Percentiles rank a stretch among this genome's conserved stretches.
Conservation (phyloP, 352 stramenopile genomes). For the Globisporangium emineosum region DNA sequence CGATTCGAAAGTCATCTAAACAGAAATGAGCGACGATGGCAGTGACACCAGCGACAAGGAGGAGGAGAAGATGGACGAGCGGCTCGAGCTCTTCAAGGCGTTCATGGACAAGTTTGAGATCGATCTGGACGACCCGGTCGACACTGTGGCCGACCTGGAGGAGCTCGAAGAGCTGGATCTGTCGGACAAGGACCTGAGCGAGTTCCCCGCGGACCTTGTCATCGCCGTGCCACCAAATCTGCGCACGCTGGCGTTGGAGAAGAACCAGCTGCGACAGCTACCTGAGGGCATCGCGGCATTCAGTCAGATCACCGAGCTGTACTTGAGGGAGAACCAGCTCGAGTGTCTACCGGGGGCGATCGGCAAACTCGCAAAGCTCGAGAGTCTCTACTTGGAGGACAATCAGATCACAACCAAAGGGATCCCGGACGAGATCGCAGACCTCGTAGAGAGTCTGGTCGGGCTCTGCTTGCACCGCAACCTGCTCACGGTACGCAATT, state of each 20-base stretch:
- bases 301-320: constrained; percentile 72
- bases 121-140: constrained; percentile 63
- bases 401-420: constrained; percentile 66
- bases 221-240: constrained; percentile 51
- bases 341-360: constrained; percentile 46
- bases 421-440: constrained; percentile 50
- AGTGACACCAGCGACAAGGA: constrained; percentile 17
- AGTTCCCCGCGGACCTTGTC: constrained; percentile 58
- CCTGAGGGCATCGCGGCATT: constrained; percentile 51
- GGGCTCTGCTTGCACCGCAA: constrained; percentile 85
- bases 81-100: constrained; percentile 46
- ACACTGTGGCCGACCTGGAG: constrained; percentile 60
- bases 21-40: constrained; percentile 45
- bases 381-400: constrained; percentile 86
- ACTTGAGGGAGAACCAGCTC: constrained; percentile 79
- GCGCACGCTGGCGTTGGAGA: constrained; percentile 78
- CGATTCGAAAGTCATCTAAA: background rate
- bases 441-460: constrained; percentile 40
- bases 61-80: constrained; percentile 24
- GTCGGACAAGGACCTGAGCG: constrained; percentile 64
- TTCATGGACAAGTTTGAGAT: constrained; percentile 70
- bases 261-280: constrained; percentile 58
- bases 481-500: constrained; percentile 42
- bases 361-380: constrained; percentile 51
- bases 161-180: constrained; percentile 80